phyloP scores from a whole-genome alignment of 306 rosid genomes.

The Vigna unguiculata region DNA sequence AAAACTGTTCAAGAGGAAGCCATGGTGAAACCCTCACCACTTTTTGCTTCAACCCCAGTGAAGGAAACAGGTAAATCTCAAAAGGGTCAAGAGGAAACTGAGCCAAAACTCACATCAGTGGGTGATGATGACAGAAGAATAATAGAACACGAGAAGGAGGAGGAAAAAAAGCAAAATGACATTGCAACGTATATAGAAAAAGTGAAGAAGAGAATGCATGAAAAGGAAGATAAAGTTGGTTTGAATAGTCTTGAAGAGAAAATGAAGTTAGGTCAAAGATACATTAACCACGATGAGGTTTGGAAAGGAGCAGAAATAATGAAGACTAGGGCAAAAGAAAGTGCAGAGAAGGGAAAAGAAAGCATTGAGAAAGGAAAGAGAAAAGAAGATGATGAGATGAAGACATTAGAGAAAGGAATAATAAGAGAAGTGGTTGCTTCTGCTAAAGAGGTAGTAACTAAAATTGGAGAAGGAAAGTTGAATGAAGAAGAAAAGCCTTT shows the following conservation, averaged over 20 bases:
- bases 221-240: not conserved
- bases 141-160: constrained; percentile 34
- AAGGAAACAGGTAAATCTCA: constrained; percentile 30
- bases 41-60: not conserved
- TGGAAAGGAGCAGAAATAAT: constrained; percentile 41
- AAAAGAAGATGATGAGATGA: constrained; percentile 31
- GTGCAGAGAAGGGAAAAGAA: constrained; percentile 19
- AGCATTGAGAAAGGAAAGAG: constrained; percentile 19
- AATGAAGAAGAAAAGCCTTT: constrained; percentile 55
- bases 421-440: constrained; percentile 39
- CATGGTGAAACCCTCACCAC: not conserved
- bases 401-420: constrained; percentile 48
- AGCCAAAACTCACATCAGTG: constrained; percentile 24
- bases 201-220: constrained; percentile 13
- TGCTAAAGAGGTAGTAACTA: constrained; percentile 42
- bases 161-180: constrained; percentile 22
- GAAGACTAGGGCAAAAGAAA: constrained; percentile 32
- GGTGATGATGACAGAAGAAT: not conserved
- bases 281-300: not conserved
- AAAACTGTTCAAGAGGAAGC: constrained; percentile 30
- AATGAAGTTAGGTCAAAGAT: constrained; percentile 30
- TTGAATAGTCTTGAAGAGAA: not conserved
- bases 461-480: constrained; percentile 43
- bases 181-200: constrained; percentile 3
- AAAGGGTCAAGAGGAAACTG: constrained; percentile 41